Evolutionary conservation across 2,329 filamentous ascomycete species (phyloP).

Genomic region (Colletotrichum sp.): DNA sequence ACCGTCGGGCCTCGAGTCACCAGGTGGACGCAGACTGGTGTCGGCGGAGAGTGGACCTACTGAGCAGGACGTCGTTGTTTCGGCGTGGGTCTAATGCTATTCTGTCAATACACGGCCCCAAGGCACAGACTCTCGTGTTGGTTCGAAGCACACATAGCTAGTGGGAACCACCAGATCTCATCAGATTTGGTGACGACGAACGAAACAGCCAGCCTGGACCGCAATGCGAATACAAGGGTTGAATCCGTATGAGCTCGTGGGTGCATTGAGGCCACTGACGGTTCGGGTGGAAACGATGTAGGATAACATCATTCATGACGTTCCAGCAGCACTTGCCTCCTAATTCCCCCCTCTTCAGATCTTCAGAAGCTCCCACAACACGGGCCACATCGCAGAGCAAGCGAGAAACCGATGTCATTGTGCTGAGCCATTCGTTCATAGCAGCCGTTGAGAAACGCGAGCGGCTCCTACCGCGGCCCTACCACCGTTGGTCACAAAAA

Average conservation of each 20-base stretch:
- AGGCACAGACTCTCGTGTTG: background rate
- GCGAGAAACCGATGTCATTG: slow-evolving; percentile 3
- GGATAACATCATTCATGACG: slow-evolving; percentile 15
- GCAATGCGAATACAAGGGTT: background rate
- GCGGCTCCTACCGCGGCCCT: background rate
- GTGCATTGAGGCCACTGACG: background rate
- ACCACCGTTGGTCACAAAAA: no score
- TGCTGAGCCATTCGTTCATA: background rate
- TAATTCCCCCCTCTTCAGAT: background rate
- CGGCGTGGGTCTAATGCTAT: background rate
- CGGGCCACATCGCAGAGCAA: background rate
- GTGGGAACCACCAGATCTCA: background rate
- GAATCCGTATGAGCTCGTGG: background rate
- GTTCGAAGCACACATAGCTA: background rate
- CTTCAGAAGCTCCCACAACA: background rate
- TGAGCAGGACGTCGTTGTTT: background rate
- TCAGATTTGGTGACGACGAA: background rate
- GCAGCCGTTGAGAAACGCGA: background rate
- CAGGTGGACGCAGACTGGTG: background rate
- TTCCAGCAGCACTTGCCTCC: background rate
- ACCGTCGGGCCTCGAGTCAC: background rate
- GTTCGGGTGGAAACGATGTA: background rate
- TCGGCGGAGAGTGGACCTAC: background rate
- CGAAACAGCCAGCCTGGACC: background rate
- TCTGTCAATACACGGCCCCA: background rate